These are phyloP conservation scores for Ophiocordyceps camponoti-floridani DNA, from an alignment of 2,329 filamentous ascomycete genomes.

Conservation along the genomic window DNA sequence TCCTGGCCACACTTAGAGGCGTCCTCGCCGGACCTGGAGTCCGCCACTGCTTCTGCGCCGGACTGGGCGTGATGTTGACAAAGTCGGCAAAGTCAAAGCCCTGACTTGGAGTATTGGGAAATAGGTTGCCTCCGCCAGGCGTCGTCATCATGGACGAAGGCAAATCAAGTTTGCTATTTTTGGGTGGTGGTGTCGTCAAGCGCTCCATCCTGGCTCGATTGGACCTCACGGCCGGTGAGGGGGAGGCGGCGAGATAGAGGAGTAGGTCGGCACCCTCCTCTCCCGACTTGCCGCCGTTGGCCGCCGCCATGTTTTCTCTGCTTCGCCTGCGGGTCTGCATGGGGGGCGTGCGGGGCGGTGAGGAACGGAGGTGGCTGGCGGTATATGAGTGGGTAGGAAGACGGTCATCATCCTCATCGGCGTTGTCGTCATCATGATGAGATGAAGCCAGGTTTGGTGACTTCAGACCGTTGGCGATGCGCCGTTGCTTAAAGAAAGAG, in stretches of 20 bases:
- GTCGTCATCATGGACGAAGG: constrained; percentile 85
- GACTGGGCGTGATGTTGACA: constrained; percentile 91
- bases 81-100: constrained; percentile 90
- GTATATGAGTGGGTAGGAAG: constrained; percentile 63
- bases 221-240: constrained; percentile 56
- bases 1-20: constrained; percentile 49
- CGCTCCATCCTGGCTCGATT: constrained; percentile 37
- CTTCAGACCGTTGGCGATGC: constrained; percentile 44
- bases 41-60: constrained; percentile 78
- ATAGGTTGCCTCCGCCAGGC: constrained; percentile 50
- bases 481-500: constrained; percentile 60
- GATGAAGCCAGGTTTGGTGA: constrained; percentile 45
- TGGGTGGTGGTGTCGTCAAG: constrained; percentile 60
- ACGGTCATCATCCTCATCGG: constrained; percentile 52
- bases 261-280: constrained; percentile 71
- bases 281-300: constrained; percentile 37
- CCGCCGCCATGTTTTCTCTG: constrained; percentile 22
- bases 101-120: constrained; percentile 64
- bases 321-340: constrained; percentile 35
- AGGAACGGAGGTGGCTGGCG: constrained; percentile 47
- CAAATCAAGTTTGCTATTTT: constrained; percentile 45
- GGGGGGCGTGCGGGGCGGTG: constrained; percentile 71
- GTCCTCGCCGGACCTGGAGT: constrained; percentile 50
- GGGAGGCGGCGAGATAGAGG: constrained; percentile 77
- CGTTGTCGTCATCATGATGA: constrained; percentile 74